These are phyloP conservation scores for Aspergillus biplanus DNA, from an alignment of 495 filamentous ascomycete genomes.

Conservation along the genomic window DNA sequence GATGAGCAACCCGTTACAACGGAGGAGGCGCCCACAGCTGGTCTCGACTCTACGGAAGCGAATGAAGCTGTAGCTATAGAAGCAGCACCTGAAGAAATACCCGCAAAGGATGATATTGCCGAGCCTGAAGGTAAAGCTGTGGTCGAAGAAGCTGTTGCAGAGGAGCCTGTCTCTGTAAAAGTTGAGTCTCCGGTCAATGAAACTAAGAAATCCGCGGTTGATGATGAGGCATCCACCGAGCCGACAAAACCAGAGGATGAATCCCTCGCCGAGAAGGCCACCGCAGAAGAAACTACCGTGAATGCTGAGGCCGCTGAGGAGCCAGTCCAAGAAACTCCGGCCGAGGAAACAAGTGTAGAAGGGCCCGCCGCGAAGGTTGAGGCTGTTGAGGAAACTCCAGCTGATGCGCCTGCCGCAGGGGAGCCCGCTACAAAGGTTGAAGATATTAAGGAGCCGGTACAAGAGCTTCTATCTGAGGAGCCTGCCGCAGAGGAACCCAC, in stretches of 20 bases:
- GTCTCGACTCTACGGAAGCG: neutral
- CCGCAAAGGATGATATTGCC: neutral
- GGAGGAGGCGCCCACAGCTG: neutral
- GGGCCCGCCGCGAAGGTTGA: neutral
- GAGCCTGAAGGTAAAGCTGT: neutral
- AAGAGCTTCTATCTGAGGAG: too few relatives aligned
- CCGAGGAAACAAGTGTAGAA: neutral
- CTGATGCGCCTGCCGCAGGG: slow-evolving; percentile 4
- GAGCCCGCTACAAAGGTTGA: too few relatives aligned
- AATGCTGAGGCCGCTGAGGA: slow-evolving; percentile 7
- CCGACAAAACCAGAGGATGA: neutral
- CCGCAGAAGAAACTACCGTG: neutral
- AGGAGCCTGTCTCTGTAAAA: slow-evolving; percentile 3
- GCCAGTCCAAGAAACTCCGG: neutral
- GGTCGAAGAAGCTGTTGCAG: slow-evolving; percentile 3
- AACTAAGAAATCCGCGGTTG: too few relatives aligned
- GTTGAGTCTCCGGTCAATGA: neutral
- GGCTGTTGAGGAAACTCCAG: neutral
- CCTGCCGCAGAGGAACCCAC: slow-evolving; percentile 8
- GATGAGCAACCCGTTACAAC: neutral
- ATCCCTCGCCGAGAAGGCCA: slow-evolving; percentile 2
- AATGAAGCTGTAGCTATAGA: slow-evolving; percentile 11
- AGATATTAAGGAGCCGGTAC: too few relatives aligned
- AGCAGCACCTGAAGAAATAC: neutral
- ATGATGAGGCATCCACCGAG: too few relatives aligned